phyloP scores from a whole-genome alignment of 371 early-diverging fungal genomes.

The Coemansia sp. region DNA sequence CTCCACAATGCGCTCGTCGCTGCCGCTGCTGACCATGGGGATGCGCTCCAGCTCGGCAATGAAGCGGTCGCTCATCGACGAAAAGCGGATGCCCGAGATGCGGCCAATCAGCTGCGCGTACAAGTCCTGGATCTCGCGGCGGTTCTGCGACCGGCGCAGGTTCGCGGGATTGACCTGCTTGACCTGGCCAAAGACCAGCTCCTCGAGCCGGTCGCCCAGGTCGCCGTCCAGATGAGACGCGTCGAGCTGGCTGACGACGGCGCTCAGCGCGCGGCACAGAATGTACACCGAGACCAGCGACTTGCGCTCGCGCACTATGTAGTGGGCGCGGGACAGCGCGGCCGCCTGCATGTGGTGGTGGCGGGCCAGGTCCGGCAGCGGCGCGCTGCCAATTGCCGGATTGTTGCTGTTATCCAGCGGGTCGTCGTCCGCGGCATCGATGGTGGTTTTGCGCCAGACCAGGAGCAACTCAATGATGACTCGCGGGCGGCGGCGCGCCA shows the following conservation, averaged over 20 bases:
- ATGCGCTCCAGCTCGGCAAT: constrained; percentile 80
- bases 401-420: constrained; percentile 8
- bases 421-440: constrained; percentile 61
- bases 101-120: constrained; percentile 88
- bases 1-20: constrained; percentile 82
- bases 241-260: constrained; percentile 74
- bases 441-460: constrained; percentile 82
- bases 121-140: constrained; percentile 82
- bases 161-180: constrained; percentile 81
- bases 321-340: constrained; percentile 49
- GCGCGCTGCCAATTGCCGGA: constrained; percentile 11
- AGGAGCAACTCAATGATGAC: constrained; percentile 88
- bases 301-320: constrained; percentile 29
- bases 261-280: constrained; percentile 81
- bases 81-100: constrained; percentile 85
- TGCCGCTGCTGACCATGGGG: constrained; percentile 43
- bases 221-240: constrained; percentile 76
- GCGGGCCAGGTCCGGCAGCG: constrained; percentile 49
- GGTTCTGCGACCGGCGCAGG: constrained; percentile 72
- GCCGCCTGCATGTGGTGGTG: constrained; percentile 49
- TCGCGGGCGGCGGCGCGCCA: constrained; percentile 82
- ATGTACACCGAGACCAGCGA: constrained; percentile 87
- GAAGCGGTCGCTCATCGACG: constrained; percentile 91
- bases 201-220: constrained; percentile 87
- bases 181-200: constrained; percentile 88